A percentile compares a stretch with the other conserved stretches of the same genome.
Evolutionary conservation across 2,329 filamentous ascomycete species (phyloP).

Genomic region (Scedosporium boydii): DNA sequence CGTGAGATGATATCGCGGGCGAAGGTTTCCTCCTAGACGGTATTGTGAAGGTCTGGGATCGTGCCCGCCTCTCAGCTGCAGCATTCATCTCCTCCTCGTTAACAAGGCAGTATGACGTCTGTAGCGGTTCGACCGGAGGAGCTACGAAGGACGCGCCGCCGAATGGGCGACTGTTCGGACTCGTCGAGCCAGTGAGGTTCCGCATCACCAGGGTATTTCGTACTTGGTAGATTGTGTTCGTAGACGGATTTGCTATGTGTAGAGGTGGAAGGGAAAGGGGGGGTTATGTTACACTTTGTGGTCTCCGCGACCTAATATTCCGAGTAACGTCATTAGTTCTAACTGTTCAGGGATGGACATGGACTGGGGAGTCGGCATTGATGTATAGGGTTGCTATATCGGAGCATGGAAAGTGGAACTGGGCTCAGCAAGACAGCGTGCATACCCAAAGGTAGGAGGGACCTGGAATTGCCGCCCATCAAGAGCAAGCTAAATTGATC

Average conservation of each 20-base stretch:
- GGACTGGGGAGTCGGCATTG: not conserved
- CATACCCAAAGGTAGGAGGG: constrained; percentile 2
- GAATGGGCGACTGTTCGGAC: not conserved
- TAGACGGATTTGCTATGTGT: too few relatives aligned
- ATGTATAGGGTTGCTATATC: not conserved
- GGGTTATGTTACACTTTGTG: not conserved
- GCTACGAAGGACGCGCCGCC: constrained; percentile 7
- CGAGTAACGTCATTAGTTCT: not conserved
- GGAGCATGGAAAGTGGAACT: not conserved
- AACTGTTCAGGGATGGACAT: too few relatives aligned
- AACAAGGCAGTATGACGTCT: constrained; percentile 34
- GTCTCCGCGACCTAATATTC: not conserved
- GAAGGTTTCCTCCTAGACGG: not conserved
- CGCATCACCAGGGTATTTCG: not conserved
- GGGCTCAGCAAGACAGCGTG: not conserved
- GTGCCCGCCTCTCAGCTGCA: not conserved
- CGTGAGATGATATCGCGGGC: not conserved
- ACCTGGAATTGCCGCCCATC: constrained; percentile 1
- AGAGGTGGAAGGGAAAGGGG: not conserved
- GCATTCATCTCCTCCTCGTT: constrained; percentile 7
- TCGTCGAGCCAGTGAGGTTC: not conserved
- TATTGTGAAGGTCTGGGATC: not conserved
- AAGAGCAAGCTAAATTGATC: constrained; percentile 1
- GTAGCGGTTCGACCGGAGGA: constrained; percentile 27
- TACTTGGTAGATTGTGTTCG: not conserved